These are phyloP conservation scores for Vigna unguiculata DNA, from an alignment of 306 rosid genomes.

Conservation along the genomic window DNA sequence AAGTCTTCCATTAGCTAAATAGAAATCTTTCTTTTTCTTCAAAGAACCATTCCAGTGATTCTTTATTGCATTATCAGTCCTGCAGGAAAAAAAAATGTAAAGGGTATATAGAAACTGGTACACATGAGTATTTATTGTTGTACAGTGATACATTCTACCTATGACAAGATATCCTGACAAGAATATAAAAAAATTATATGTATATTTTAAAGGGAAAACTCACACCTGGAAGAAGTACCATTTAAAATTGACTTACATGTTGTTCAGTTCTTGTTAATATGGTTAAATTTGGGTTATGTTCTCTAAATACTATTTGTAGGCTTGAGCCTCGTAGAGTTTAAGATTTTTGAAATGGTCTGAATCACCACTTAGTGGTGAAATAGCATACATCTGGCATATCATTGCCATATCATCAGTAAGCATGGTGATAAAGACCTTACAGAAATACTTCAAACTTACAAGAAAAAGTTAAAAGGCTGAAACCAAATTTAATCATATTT, in stretches of 20 bases:
- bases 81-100: conserved; percentile 47
- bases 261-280: neutral
- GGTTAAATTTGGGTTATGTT: neutral
- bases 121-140: neutral
- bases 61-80: conserved; percentile 98
- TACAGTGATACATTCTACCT: neutral
- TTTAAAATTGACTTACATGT: neutral
- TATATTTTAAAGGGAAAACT: neutral
- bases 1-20: conserved; percentile 81
- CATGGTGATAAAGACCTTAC: neutral
- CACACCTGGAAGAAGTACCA: neutral
- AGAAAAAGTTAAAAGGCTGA: neutral
- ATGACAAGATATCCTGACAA: neutral
- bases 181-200: neutral
- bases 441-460: neutral
- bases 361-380: neutral
- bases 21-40: conserved; percentile 88
- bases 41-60: conserved; percentile 99
- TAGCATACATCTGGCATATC: neutral
- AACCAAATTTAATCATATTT: neutral
- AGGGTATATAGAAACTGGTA: neutral
- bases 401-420: neutral
- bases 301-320: neutral
- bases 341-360: neutral
- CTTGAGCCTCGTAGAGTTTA: neutral